Evolutionary conservation across 768 basidiomycete genomes (phyloP), one percentile per base, ranked within the genome.

Genomic region (Trametopsis cervina): DNA sequence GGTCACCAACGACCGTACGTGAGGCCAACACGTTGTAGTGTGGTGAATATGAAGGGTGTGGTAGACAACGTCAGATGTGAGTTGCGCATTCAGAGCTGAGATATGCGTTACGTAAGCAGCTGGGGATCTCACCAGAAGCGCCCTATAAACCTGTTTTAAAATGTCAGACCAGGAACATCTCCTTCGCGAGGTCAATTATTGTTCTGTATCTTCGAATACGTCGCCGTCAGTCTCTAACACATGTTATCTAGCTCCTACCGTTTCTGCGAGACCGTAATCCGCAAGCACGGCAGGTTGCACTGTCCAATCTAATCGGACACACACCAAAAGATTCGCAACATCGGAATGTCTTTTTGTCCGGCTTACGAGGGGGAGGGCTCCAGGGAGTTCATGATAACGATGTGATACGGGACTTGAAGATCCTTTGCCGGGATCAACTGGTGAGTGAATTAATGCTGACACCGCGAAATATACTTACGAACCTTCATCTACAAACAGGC

Each of bases 231-330:
- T n/a, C n/a, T n/a, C n/a, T n/a, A 49, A 12, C 3, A 17, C 4
- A 35, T 9, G 0, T 7, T 35, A 9, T 37, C 3, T 65, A 96
- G 82, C 79, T 97, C 20, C 65, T 92, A 11, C 81, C 78, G 2
- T 98, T 98, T 62, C 67, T 98, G 44, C 78, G 83, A 56, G 91
- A 94, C 54, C 76, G 74, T 50, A 95, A 94, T 57, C 89, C 88
- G 0, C 82, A 91, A 59, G 94, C 87, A 17, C 78, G 95, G 39
- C 84, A 86, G 58, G 75, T 96, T 49, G 90, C 95, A 3, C 73
- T 98, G 5, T 76, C 81, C 37, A 89, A 90, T 67, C 75, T 98
- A 13, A 65, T 96, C 5, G 77, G 83, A 0, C 86, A 92, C 52
- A 93, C 91, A 17, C 73, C 81, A 10, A 75, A 79, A 49, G 81